Evolutionary conservation across 2,329 filamentous ascomycete genomes (phyloP).

Genomic region (Calonectria crousiana): DNA sequence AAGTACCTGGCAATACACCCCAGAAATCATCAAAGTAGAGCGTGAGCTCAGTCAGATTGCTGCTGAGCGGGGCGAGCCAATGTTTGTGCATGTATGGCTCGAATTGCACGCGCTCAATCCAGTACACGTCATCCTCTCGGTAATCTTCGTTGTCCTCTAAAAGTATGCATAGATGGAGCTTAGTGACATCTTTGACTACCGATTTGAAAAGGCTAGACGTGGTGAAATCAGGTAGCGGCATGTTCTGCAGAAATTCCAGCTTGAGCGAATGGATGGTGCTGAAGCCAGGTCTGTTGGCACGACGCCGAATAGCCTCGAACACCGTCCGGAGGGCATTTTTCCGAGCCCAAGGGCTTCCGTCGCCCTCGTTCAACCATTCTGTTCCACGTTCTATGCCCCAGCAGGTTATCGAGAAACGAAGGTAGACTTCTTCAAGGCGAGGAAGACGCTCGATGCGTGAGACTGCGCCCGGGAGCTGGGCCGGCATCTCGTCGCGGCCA

Average conservation of each 20-base stretch:
- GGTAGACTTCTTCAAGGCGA: background rate
- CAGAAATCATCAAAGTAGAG: constrained; percentile 36
- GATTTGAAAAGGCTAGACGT: constrained; percentile 11
- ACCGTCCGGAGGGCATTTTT: background rate
- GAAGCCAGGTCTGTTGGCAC: background rate
- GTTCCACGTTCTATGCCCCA: background rate
- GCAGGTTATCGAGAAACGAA: background rate
- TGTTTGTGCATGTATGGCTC: constrained; percentile 36
- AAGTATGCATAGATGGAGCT: constrained; percentile 28
- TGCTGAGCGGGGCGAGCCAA: constrained; percentile 32
- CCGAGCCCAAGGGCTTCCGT: background rate
- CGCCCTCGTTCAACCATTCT: background rate
- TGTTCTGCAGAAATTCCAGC: constrained; percentile 32
- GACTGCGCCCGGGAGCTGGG: background rate
- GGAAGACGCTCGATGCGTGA: background rate
- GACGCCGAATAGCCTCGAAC: background rate
- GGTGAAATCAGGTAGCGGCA: constrained; percentile 26
- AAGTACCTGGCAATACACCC: constrained; percentile 37
- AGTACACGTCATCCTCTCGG: constrained; percentile 28
- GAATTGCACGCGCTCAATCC: constrained; percentile 32
- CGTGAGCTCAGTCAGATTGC: constrained; percentile 36
- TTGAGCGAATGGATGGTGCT: background rate
- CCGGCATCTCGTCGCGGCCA: background rate
- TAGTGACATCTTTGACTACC: constrained; percentile 26
- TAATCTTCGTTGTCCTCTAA: constrained; percentile 23